Conservation (phyloP, 2,329 filamentous ascomycete species). For the Phaeosphaeria sp. region DNA sequence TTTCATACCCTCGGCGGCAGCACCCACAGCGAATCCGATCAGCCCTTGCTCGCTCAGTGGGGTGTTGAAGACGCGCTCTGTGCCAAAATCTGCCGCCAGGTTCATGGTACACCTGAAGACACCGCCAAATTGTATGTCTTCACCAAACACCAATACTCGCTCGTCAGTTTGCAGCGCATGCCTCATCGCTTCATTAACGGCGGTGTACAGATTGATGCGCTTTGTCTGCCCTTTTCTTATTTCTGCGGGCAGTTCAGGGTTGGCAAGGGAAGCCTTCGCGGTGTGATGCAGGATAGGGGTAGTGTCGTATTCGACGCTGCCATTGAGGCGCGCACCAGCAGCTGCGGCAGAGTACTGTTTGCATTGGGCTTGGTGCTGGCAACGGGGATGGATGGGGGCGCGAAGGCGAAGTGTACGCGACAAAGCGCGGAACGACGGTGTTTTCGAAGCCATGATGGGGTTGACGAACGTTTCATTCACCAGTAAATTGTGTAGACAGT, state of each 20-base stretch:
- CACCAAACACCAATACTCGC: conserved; percentile 88
- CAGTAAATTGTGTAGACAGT: neutral
- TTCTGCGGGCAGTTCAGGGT: conserved; percentile 72
- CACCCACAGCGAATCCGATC: conserved; percentile 89
- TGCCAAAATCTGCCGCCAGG: conserved; percentile 84
- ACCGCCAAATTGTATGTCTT: conserved; percentile 96
- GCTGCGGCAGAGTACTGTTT: conserved; percentile 57
- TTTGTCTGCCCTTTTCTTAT: conserved; percentile 74
- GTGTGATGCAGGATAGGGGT: conserved; percentile 83
- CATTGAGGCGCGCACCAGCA: conserved; percentile 71
- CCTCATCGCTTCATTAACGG: conserved; percentile 87
- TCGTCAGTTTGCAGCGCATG: conserved; percentile 84
- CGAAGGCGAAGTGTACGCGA: conserved; percentile 39
- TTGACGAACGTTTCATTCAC: neutral
- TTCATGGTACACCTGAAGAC: conserved; percentile 96
- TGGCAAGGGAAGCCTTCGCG: conserved; percentile 72
- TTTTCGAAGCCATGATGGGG: conserved; percentile 34
- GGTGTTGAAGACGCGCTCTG: conserved; percentile 93
- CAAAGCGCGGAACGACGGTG: conserved; percentile 39
- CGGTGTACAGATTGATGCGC: conserved; percentile 91
- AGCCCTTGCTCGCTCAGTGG: conserved; percentile 94
- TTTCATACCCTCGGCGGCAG: conserved; percentile 88
- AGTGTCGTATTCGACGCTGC: conserved; percentile 84
- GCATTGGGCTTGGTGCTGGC: conserved; percentile 24
- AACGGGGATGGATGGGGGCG: conserved; percentile 29